phyloP scores from a whole-genome alignment of 2,329 filamentous ascomycete genomes.

The Aulographum hederae region DNA sequence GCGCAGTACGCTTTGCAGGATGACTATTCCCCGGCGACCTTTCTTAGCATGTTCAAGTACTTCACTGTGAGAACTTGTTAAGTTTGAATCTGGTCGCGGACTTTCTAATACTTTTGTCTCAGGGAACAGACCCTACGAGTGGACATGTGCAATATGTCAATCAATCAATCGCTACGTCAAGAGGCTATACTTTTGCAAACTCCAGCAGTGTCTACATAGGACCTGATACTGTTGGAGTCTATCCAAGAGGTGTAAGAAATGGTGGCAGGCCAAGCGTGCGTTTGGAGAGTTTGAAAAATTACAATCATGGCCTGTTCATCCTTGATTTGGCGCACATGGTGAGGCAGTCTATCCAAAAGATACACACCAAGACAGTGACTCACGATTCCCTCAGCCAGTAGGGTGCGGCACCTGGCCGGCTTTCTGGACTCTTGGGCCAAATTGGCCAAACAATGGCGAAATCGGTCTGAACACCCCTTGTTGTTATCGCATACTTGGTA shows the following conservation, averaged over 20 bases:
- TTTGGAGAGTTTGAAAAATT: constrained; percentile 17
- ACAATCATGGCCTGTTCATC: constrained; percentile 20
- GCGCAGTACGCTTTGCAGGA: constrained; percentile 13
- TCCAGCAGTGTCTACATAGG: constrained; percentile 12
- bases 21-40: constrained; percentile 20
- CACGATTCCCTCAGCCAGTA: constrained; percentile 18
- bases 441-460: constrained; percentile 21
- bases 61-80: constrained; percentile 18
- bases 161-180: constrained; percentile 13
- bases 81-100: too few species aligned
- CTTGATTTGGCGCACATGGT: constrained; percentile 19
- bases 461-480: constrained; percentile 16
- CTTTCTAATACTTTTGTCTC: too few species aligned
- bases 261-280: constrained; percentile 17
- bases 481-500: neutral
- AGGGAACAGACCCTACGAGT: too few species aligned
- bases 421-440: constrained; percentile 20
- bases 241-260: too few species aligned
- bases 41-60: constrained; percentile 26
- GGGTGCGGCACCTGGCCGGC: constrained; percentile 21
- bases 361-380: too few species aligned
- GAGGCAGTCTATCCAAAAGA: too few species aligned
- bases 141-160: constrained; percentile 23
- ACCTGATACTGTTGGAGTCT: constrained; percentile 20
- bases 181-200: too few species aligned